phyloP scores from a whole-genome alignment of 163 green algal genomes.

The Chlamydomonas reinhardtii region DNA sequence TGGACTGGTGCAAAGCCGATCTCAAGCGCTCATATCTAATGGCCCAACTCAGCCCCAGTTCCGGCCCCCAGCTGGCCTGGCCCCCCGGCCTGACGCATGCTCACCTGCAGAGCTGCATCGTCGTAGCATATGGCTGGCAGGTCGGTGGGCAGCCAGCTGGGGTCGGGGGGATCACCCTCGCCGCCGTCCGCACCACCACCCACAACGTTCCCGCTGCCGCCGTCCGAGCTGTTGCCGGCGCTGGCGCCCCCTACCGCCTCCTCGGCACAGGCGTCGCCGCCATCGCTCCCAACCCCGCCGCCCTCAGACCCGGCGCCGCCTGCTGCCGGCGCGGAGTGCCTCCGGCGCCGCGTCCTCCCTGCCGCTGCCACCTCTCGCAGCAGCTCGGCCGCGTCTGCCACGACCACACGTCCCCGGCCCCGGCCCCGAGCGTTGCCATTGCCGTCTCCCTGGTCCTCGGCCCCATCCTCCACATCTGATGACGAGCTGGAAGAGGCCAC shows the following conservation, averaged over 20 bases:
- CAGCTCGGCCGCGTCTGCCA: constrained; percentile 17
- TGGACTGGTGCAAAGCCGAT: too few species aligned
- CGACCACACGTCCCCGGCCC: neutral
- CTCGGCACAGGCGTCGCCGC: neutral
- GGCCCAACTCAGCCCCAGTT: too few species aligned
- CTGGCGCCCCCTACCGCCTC: neutral
- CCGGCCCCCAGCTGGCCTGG: too few species aligned
- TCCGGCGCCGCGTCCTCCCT: neutral
- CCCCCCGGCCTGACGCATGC: too few species aligned
- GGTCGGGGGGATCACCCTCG: neutral
- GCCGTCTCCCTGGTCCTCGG: too few species aligned
- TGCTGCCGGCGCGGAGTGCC: constrained; percentile 18
- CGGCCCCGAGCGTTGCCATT: too few species aligned
- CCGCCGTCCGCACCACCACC: too few species aligned
- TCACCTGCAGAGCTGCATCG: constrained; percentile 24
- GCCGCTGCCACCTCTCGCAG: neutral
- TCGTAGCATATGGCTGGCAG: constrained; percentile 38
- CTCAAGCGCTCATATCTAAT: too few species aligned
- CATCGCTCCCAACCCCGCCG: neutral
- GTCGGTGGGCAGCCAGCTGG: constrained; percentile 15
- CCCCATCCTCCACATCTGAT: too few species aligned
- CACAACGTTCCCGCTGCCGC: too few species aligned
- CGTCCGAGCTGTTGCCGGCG: neutral
- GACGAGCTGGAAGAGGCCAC: too few species aligned
- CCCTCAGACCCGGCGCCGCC: neutral